Conservation (phyloP, 257 asterid genomes). For the Dorcoceras hygrometricum region DNA sequence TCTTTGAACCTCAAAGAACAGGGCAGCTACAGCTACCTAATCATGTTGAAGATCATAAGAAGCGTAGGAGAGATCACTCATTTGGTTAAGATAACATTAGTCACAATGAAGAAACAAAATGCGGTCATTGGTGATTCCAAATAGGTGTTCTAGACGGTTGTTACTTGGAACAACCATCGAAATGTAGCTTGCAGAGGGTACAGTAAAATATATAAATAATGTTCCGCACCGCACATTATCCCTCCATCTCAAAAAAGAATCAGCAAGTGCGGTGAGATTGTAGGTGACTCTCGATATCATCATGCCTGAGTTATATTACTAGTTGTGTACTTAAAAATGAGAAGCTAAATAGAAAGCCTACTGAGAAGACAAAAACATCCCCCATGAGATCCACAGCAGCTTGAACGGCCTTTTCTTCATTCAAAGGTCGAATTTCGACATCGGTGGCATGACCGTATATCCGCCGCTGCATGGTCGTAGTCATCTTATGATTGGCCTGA, state of each 20-base stretch:
- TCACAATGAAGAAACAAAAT: neutral
- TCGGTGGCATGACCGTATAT: slow-evolving; percentile 91
- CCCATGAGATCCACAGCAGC: slow-evolving; percentile 93
- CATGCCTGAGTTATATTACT: neutral
- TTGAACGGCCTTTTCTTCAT: slow-evolving; percentile 97
- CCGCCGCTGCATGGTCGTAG: slow-evolving; percentile 91
- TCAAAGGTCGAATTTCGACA: slow-evolving; percentile 87
- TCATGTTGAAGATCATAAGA: slow-evolving; percentile 21
- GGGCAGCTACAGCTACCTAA: slow-evolving; percentile 85
- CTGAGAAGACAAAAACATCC: slow-evolving; percentile 79
- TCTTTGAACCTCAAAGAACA: slow-evolving; percentile 88
- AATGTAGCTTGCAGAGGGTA: neutral
- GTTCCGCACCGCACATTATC: neutral
- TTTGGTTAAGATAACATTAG: neutral
- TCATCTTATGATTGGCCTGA: slow-evolving; percentile 82
- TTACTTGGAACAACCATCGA: neutral
- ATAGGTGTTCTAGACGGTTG: neutral
- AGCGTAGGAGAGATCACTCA: slow-evolving; percentile 14
- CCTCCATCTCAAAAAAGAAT: neutral
- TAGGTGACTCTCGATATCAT: neutral
- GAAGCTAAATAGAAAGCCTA: slow-evolving; percentile 34
- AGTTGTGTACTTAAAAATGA: neutral
- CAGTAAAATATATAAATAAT: too few species aligned
- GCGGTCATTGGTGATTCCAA: neutral
- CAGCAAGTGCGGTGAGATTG: neutral